Evolutionary conservation across 345 rosid species (phyloP).

Genomic region (Populus tremula): DNA sequence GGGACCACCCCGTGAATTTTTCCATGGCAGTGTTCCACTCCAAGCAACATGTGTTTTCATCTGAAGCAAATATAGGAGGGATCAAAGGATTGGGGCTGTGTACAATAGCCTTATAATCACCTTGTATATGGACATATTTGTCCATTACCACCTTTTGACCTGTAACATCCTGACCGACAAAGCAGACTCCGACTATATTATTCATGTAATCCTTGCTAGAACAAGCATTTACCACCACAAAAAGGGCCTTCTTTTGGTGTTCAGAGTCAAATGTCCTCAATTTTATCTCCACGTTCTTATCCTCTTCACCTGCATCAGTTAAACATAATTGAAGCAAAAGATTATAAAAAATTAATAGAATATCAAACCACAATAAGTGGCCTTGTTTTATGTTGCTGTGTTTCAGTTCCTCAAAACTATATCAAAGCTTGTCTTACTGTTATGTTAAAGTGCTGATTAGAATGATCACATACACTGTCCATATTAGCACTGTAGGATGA

Average conservation of each 20-base stretch:
- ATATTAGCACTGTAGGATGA: background rate
- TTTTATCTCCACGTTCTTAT: constrained; percentile 86
- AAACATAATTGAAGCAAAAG: background rate
- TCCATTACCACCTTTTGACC: constrained; percentile 93
- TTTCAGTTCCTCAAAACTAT: background rate
- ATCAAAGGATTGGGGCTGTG: constrained; percentile 92
- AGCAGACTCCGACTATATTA: constrained; percentile 93
- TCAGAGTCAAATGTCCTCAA: constrained; percentile 69
- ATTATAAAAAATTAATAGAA: background rate
- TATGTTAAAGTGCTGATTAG: background rate
- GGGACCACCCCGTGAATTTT: constrained; percentile 79
- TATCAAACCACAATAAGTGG: background rate
- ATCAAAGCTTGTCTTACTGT: background rate
- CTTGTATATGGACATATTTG: constrained; percentile 83
- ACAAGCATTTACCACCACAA: constrained; percentile 88
- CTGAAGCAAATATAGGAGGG: constrained; percentile 95
- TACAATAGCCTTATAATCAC: constrained; percentile 86
- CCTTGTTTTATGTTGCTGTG: background rate
- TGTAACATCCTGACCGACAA: constrained; percentile 90
- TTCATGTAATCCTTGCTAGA: constrained; percentile 84
- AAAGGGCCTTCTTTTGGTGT: constrained; percentile 60
- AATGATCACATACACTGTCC: background rate
- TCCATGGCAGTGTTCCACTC: constrained; percentile 99
- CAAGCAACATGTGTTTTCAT: constrained; percentile 80
- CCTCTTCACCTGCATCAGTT: constrained; percentile 72